Base-by-base conservation (phyloP, 345 rosid genomes). In the Hypericum androsaemum region DNA sequence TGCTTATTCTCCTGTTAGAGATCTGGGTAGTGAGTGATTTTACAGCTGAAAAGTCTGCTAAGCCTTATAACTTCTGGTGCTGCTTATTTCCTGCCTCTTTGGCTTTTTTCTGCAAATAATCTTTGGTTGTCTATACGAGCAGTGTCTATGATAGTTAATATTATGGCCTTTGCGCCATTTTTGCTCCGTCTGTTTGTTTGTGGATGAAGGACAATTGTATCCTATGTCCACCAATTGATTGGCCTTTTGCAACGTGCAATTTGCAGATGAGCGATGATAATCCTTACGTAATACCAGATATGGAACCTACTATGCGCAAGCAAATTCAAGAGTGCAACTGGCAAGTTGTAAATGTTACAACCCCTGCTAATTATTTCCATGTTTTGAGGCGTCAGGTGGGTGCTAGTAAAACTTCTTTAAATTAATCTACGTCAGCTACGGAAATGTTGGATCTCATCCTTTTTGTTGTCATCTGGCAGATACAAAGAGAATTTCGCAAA, bases 401-500 rank as follows among this genome's bases (percentile, higher is more conserved):
- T 49, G 9, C 39, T 1, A 28, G 16, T 55, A 8, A n/a, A 9
- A 22, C 50, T 7, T 40, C 10, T 54, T 12, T 5, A 8, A 36
- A 43, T 47, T 22, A 14, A 14, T 46, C 22, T 6, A 8, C 4
- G 32, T 7, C n/a, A 22, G 35, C 41, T 39, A 6, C 17, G 13
- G 13, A 28, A 41, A 12, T 51, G 37, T 39, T 42, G 32, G 1
- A 35, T 60, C 54, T 5, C 58, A 16, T 43, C 7, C 28, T 46
- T 22, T 12, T 6, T 51, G 5, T 36, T 43, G 40, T 55, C 15
- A 11, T 44, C n/a, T 10, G 6, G 1, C 77, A 86, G 94, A 68
- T 89, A 38, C 84, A 89, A 79, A 84, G 96, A 69, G 86, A 73
- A 45, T 86, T 89, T 71, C 90, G 94, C 37, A 89, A 89, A 73